Evolutionary conservation across 495 filamentous ascomycete species (phyloP), one percentile per base, ranked within the genome.

Genomic region (Amniculicola lignicola): DNA sequence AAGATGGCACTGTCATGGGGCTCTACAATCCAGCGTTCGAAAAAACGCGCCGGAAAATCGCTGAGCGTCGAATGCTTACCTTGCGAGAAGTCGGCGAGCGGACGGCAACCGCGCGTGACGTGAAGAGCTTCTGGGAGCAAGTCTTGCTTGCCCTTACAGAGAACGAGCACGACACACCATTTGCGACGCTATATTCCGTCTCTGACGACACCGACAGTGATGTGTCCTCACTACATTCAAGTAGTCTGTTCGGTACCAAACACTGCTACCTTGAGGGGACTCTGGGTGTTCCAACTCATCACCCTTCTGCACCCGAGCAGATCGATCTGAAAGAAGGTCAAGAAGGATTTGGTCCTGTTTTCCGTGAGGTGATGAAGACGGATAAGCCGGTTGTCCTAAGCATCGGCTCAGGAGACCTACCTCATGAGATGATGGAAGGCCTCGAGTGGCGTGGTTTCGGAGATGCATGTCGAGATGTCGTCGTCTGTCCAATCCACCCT

Each of bases 401-500:
- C 7, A 72, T 75, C 6, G 72, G 79, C 14, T 75, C 80, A 15
- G 81, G 79, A 25, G 83, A 79, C 24, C 70, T 86, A 15, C 81
- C 83, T 9, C 51, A 65, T 3, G 70, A 73, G n/a, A 66, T 87
- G 24, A 69, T 88, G 51, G 68, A 82, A 29, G 83, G 80, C 0
- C 67, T 89, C 21, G 68, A 81, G 27, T 84, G 78, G 77, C 75
- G 79, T 47, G 85, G 85, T 1, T 84, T 82, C 51, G 79, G 79
- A 1, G 83, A 86, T 51, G 74, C 77, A 0, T 83, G 81, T 59
- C 72, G 71, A n/a, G 79, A 82, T 2, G 78, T 82, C 25, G 83
- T 89, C 18, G 74, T 86, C 18, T 87, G 85, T 62, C 82, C 85
- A 0, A 80, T 89, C 25, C 82, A 85, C 57, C 81, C 84, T 1